These are phyloP conservation scores for Aureobasidium melanogenum DNA, from an alignment of 2,329 filamentous ascomycete genomes.

Conservation along the genomic window DNA sequence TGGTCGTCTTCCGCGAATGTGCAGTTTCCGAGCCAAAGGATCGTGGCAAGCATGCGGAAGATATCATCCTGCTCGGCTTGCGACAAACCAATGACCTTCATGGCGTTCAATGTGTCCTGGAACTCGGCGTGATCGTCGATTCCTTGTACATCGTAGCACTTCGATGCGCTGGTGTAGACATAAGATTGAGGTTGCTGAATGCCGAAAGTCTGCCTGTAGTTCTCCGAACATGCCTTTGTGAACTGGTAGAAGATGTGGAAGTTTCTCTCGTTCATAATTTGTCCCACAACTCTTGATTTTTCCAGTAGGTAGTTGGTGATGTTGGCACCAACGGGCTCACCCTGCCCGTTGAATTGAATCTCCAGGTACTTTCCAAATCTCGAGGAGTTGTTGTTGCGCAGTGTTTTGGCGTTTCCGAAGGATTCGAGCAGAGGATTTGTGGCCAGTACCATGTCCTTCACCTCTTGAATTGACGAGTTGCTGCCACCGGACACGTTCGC, in stretches of 20 bases:
- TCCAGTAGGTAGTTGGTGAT: constrained; percentile 98
- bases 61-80: constrained; percentile 91
- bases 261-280: constrained; percentile 91
- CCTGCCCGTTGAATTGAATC: constrained; percentile 85
- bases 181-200: constrained; percentile 90
- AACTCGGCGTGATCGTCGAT: constrained; percentile 90
- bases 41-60: constrained; percentile 85
- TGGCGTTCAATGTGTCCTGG: constrained; percentile 82
- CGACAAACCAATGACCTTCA: constrained; percentile 84
- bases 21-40: constrained; percentile 93
- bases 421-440: constrained; percentile 96
- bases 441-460: constrained; percentile 98
- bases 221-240: constrained; percentile 82
- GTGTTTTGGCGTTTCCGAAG: constrained; percentile 95
- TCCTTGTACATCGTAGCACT: constrained; percentile 87
- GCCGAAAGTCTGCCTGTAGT: constrained; percentile 81
- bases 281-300: constrained; percentile 88
- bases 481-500: constrained; percentile 85
- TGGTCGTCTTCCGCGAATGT: constrained; percentile 82
- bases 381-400: constrained; percentile 98
- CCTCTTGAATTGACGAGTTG: constrained; percentile 83
- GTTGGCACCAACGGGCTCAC: constrained; percentile 90
- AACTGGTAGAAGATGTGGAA: constrained; percentile 99
- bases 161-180: constrained; percentile 84
- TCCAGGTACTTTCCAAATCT: constrained; percentile 98